Conservation (phyloP, 2,329 filamentous ascomycete genomes). For the Exophiala sp. region DNA sequence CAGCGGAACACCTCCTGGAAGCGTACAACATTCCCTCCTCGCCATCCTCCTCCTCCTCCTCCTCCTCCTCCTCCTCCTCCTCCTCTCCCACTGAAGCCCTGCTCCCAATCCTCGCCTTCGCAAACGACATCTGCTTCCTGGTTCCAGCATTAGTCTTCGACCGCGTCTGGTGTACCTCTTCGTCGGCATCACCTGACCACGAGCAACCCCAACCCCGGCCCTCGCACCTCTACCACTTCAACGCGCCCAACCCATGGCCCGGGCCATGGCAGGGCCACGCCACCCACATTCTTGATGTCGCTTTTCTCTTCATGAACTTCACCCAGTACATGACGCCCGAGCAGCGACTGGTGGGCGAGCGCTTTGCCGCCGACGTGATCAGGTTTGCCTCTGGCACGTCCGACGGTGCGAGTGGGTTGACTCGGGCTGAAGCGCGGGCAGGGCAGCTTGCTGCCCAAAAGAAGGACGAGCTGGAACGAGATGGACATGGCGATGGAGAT, state of each 20-base stretch:
- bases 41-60: no score
- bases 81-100: constrained; percentile 40
- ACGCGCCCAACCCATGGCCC: constrained; percentile 45
- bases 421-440: no score
- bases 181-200: no score
- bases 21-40: constrained; percentile 44
- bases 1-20: constrained; percentile 32
- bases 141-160: constrained; percentile 41
- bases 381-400: no score
- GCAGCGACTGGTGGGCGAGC: constrained; percentile 29
- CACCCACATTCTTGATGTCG: constrained; percentile 44
- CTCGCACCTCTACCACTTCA: constrained; percentile 42
- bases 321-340: constrained; percentile 35
- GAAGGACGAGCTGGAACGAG: no score
- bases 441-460: no score
- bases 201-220: no score
- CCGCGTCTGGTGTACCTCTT: constrained; percentile 34
- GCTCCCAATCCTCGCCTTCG: constrained; percentile 39
- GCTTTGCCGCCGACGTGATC: constrained; percentile 16
- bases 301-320: constrained; percentile 45
- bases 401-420: no score
- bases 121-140: constrained; percentile 44
- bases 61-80: constrained; percentile 16
- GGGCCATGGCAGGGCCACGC: constrained; percentile 39
- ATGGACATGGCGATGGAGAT: no score